Percentiles rank a stretch among this genome's conserved stretches.
Conservation (phyloP, 495 filamentous ascomycete species). For the Hyaloscypha variabilis region DNA sequence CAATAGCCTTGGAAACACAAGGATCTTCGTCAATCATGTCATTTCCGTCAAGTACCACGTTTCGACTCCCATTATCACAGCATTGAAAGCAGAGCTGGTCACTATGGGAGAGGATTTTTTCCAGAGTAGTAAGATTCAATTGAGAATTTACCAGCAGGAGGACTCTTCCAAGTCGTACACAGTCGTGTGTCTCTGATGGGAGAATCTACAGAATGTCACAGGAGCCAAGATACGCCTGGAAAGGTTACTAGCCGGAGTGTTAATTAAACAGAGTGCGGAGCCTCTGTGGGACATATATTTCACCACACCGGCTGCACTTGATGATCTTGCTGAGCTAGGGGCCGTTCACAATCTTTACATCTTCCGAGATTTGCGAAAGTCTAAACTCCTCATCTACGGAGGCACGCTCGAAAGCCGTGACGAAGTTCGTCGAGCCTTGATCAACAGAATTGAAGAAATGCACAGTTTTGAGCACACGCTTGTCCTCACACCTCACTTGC, state of each 20-base stretch:
- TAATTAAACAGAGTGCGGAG: conserved; percentile 26
- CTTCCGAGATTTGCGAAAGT: conserved; percentile 34
- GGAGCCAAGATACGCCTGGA: conserved; percentile 41
- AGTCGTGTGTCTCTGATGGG: conserved; percentile 45
- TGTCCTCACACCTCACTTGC: conserved; percentile 10
- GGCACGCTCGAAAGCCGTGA: conserved; percentile 18
- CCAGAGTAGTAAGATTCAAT: conserved; percentile 32
- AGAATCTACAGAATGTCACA: conserved; percentile 37
- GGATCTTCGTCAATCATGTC: conserved; percentile 36
- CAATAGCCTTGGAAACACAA: conserved; percentile 29
- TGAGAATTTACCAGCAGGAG: conserved; percentile 32
- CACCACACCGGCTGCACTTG: conserved; percentile 21
- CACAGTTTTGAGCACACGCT: conserved; percentile 3
- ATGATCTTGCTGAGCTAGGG: conserved; percentile 27
- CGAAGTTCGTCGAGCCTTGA: conserved; percentile 5
- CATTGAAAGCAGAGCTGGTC: conserved; percentile 37
- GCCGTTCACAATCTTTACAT: conserved; percentile 34
- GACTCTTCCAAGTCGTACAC: conserved; percentile 27
- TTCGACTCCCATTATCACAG: conserved; percentile 37
- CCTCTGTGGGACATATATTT: conserved; percentile 36
- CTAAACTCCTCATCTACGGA: conserved; percentile 37
- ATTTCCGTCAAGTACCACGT: conserved; percentile 42
- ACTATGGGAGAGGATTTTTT: conserved; percentile 29
- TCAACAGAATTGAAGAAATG: conserved; percentile 1
- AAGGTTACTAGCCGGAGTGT: conserved; percentile 29